These are phyloP conservation scores for Fusarium xylarioides DNA, from an alignment of 2,329 filamentous ascomycete genomes.

Conservation along the genomic window DNA sequence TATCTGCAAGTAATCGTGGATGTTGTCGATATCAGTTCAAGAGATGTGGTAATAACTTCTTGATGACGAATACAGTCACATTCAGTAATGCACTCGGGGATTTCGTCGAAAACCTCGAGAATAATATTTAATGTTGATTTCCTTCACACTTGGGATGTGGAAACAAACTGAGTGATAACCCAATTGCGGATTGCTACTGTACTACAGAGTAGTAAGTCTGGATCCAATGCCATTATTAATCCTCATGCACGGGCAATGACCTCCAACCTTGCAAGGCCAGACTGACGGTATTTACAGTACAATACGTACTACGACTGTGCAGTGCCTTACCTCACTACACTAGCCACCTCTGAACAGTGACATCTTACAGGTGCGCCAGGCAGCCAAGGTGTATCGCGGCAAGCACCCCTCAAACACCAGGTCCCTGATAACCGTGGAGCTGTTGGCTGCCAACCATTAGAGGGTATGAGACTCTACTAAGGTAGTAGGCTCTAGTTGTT, in stretches of 20 bases:
- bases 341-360: background rate
- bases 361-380: slow-evolving; percentile 28
- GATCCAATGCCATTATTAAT: slow-evolving; percentile 3
- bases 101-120: background rate
- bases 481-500: slow-evolving; percentile 2
- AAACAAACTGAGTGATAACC: background rate
- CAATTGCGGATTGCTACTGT: background rate
- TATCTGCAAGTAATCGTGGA: background rate
- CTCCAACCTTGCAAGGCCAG: slow-evolving; percentile 11
- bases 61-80: background rate
- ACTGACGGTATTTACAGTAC: background rate
- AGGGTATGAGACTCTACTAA: slow-evolving; percentile 1
- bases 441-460: background rate
- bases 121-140: background rate
- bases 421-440: slow-evolving; percentile 1
- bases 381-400: slow-evolving; percentile 40
- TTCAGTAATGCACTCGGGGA: background rate
- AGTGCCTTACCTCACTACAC: background rate
- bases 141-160: background rate
- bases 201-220: background rate
- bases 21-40: background rate
- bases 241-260: background rate
- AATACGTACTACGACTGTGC: background rate
- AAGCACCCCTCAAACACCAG: background rate
- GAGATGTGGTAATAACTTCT: background rate